Percentiles rank a stretch among this genome's conserved stretches.
Evolutionary conservation across 139 green algal species (phyloP).

Genomic region (Chlamydomonas sp.): DNA sequence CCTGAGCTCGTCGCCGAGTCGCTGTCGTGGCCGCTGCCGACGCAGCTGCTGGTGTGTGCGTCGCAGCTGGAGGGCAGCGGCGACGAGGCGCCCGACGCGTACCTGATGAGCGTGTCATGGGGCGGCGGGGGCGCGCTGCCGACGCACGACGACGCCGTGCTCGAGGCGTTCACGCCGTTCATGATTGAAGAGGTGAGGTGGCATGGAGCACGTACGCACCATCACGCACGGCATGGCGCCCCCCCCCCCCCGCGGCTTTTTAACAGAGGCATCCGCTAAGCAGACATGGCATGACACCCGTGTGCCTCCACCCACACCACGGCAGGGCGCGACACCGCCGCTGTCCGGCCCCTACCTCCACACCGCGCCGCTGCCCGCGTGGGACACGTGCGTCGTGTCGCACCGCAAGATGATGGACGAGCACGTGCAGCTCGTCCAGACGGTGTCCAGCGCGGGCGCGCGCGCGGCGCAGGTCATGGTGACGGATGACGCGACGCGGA

Average conservation of each 20-base stretch:
- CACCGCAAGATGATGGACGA: conserved; percentile 50
- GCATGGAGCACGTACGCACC: neutral
- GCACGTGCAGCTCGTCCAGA: conserved; percentile 40
- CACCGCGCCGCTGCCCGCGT: conserved; percentile 16
- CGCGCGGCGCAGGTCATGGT: conserved; percentile 15
- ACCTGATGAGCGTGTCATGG: conserved; percentile 7
- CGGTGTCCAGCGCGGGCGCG: neutral
- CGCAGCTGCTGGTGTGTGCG: neutral
- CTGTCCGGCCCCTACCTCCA: conserved; percentile 33
- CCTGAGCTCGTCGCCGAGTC: conserved; percentile 15
- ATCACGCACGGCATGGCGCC: neutral
- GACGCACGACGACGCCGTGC: neutral
- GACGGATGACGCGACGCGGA: conserved; percentile 37
- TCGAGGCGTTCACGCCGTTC: conserved; percentile 1
- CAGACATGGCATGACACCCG: no score
- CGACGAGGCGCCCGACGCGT: conserved; percentile 8
- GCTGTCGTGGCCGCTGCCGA: conserved; percentile 2
- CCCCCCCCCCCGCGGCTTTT: neutral
- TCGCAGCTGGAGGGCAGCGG: neutral
- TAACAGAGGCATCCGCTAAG: neutral
- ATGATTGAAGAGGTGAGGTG: neutral
- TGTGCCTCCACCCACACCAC: no score
- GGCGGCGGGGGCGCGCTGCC: neutral
- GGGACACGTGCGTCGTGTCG: conserved; percentile 27
- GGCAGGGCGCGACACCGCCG: conserved; percentile 1